A percentile compares a stretch with the other conserved stretches of the same genome.
phyloP scores from a whole-genome alignment of 768 basidiomycete genomes.

The Heimioporus sp. region DNA sequence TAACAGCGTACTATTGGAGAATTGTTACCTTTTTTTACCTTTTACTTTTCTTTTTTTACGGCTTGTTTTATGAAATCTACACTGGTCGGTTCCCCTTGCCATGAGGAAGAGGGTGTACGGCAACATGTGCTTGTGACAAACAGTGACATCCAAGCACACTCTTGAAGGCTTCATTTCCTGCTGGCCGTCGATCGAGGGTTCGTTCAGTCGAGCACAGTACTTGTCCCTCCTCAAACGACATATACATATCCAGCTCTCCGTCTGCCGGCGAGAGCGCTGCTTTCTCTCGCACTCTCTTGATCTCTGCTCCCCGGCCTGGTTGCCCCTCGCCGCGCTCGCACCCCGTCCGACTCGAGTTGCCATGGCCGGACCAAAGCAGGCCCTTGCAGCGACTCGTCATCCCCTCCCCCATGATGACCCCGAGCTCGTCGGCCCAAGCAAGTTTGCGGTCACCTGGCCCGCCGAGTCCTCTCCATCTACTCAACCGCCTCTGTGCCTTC shows the following conservation, averaged over 20 bases:
- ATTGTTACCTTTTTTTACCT: slow-evolving; percentile 10
- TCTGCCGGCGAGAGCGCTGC: slow-evolving; percentile 28
- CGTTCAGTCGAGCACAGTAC: slow-evolving; percentile 4
- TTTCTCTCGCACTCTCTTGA: slow-evolving; percentile 9
- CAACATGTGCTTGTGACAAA: slow-evolving; percentile 24
- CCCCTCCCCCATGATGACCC: slow-evolving; percentile 41
- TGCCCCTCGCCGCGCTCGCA: slow-evolving; percentile 8
- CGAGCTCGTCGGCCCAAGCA: slow-evolving; percentile 49
- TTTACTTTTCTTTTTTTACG: background rate
- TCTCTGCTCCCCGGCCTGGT: slow-evolving; percentile 12
- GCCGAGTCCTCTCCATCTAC: slow-evolving; percentile 42
- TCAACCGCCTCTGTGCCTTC: slow-evolving; percentile 31
- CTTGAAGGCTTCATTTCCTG: slow-evolving; percentile 20
- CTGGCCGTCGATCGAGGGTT: slow-evolving; percentile 28
- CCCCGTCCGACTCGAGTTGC: background rate
- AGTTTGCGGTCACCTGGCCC: slow-evolving; percentile 62
- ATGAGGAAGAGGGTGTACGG: slow-evolving; percentile 21
- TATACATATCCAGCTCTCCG: slow-evolving; percentile 8
- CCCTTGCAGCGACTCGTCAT: slow-evolving; percentile 49
- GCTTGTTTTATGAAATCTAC: slow-evolving; percentile 30
- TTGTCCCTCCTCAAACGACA: slow-evolving; percentile 11
- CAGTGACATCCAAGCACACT: slow-evolving; percentile 19
- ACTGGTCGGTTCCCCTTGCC: slow-evolving; percentile 17
- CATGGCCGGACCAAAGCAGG: slow-evolving; percentile 33
- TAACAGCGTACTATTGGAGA: slow-evolving; percentile 24